Base-by-base conservation (phyloP, 2,329 filamentous ascomycete species). In the Phaeosphaeriaceae sp. region DNA sequence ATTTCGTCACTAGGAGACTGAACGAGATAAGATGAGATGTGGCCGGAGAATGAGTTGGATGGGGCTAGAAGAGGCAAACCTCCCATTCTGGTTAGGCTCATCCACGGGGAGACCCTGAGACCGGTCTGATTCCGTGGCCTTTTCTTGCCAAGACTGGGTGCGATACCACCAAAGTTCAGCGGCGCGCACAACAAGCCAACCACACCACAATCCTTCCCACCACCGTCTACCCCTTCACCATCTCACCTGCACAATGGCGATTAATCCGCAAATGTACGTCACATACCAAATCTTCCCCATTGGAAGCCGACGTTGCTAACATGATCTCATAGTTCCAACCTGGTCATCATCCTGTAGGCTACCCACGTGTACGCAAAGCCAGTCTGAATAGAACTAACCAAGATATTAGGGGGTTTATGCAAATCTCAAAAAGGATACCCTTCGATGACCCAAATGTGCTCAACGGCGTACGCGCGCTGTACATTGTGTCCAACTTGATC, bases 351-450 rank as follows among this genome's bases (percentile, higher is more conserved):
- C 56, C 53, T 73, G 67, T 69, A 67, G n/a, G 64, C 15, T 20
- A 20, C 23, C 7, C 33, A 30, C 35, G 6, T 35, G 23, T 7
- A 26, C 6, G 23, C 23, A 26, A 26, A 26, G 23, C 23, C 23
- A 26, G 23, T 11, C 23, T 26, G 23, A 11, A 7, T 11, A 26
- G 23, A 26, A 46, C 56, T 64, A 54, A 66, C n/a, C 42, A 8
- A 8, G 15, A 13, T 4, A 17, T 6, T 32, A 69, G 66, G 66
- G 75, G 90, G 73, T 95, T 97, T 88, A 97, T 97, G 91, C 93
- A 97, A 83, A 89, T 96, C 54, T 89, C 92, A 66, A 97, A 97
- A 85, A 90, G 88, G 77, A 87, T 99, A 54, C 91, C 92, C 40
- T 96, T 97, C 70, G 93, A 97, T 23, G 88, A 97, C 71, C 91